A percentile compares a stretch with the other conserved stretches of the same genome.
phyloP scores from a whole-genome alignment of 1,139 yeast species.

The Sugiyamaella castrensis region DNA sequence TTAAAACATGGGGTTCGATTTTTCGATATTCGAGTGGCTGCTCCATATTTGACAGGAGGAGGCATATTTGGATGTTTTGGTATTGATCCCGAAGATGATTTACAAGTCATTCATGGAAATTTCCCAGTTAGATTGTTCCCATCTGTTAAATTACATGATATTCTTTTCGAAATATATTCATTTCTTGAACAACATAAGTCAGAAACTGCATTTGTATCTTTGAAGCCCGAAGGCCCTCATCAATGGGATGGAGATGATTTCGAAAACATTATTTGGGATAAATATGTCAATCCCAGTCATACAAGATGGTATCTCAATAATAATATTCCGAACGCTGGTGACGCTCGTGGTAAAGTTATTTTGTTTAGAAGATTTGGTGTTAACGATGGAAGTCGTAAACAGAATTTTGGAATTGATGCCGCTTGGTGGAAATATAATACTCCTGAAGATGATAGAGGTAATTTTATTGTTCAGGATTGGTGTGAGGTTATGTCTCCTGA shows the following conservation, averaged over 20 bases:
- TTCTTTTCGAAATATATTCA: conserved; percentile 55
- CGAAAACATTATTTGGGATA: conserved; percentile 60
- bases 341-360: conserved; percentile 63
- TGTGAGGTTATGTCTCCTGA: conserved; percentile 57
- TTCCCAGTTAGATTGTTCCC: conserved; percentile 70
- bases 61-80: conserved; percentile 4
- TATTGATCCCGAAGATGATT: conserved; percentile 40
- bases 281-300: conserved; percentile 50
- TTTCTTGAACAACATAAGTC: conserved; percentile 53
- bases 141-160: conserved; percentile 50
- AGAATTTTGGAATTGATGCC: conserved; percentile 62
- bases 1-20: conserved; percentile 73
- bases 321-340: conserved; percentile 56
- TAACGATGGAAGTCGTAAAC: conserved; percentile 31
- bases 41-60: neutral
- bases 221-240: conserved; percentile 69
- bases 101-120: conserved; percentile 72
- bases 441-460: conserved; percentile 63
- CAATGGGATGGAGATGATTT: conserved; percentile 44
- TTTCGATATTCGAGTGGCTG: conserved; percentile 56
- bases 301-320: conserved; percentile 61
- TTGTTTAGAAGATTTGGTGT: conserved; percentile 70
- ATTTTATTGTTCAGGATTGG: conserved; percentile 68
- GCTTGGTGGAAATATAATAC: conserved; percentile 64
- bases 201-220: conserved; percentile 64